Conservation (phyloP, 768 basidiomycete species). For the Boletus patriciae region DNA sequence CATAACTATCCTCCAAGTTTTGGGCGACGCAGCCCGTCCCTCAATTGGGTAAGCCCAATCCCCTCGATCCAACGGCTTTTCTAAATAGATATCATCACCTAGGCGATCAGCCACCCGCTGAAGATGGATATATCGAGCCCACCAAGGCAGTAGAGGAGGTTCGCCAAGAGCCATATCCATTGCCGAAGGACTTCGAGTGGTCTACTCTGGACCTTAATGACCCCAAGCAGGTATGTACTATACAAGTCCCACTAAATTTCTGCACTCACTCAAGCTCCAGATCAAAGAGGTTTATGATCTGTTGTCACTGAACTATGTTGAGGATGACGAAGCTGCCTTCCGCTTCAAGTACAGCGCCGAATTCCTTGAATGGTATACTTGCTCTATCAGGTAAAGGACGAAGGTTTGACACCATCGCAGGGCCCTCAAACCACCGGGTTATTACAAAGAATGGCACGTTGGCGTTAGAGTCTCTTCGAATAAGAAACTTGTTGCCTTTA, state of each 20-base stretch:
- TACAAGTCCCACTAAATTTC: not conserved
- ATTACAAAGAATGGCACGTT: conserved; percentile 91
- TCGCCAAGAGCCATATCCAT: conserved; percentile 80
- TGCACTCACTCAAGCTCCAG: conserved; percentile 39
- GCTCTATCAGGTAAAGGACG: not conserved
- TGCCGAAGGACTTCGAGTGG: conserved; percentile 96
- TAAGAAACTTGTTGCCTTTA: conserved; percentile 94
- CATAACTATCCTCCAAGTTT: conserved; percentile 54
- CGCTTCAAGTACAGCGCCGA: conserved; percentile 95
- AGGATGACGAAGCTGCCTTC: conserved; percentile 95
- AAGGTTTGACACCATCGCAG: conserved; percentile 39
- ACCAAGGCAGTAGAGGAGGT: conserved; percentile 75
- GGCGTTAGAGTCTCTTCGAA: conserved; percentile 90
- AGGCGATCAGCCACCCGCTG: conserved; percentile 64
- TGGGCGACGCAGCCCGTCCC: conserved; percentile 98
- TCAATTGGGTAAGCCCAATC: conserved; percentile 57
- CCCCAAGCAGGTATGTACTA: conserved; percentile 57
- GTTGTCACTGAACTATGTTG: conserved; percentile 91
- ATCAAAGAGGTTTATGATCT: conserved; percentile 90
- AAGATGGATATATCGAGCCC: conserved; percentile 89
- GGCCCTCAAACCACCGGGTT: conserved; percentile 94
- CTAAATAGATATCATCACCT: not conserved
- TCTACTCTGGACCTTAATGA: conserved; percentile 75
- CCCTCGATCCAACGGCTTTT: not conserved
- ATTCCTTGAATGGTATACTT: conserved; percentile 80